Base-by-base conservation (phyloP, 2,329 filamentous ascomycete species). In the Alternaria ethzedia region DNA sequence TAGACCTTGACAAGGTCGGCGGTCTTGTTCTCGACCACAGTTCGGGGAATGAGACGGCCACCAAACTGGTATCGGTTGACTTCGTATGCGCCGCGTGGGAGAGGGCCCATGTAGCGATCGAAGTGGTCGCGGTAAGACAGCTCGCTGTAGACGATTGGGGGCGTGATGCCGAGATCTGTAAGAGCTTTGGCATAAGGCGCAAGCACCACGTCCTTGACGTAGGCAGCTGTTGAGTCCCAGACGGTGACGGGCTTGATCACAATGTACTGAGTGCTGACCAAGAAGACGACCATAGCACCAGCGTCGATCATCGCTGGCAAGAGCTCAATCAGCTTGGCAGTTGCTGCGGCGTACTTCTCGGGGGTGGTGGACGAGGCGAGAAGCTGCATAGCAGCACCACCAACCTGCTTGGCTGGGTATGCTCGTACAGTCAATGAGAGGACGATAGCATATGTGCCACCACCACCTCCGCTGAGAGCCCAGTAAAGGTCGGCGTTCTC, bases 401-500 rank as follows among this genome's bases (percentile, higher is more conserved):
- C 68, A 8, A 75, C 65, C 4, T 50, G 54, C 20, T 56, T 59
- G 30, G 74, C 65, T 10, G 63, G 49, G 57, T 75, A 69, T n/a
- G 70, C 73, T 57, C 71, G 72, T 6, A 76, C 67, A 3, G 76
- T 79, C 30, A 77, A 44, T 1, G 75, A 74, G 15, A 75, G 52
- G 10, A 76, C 74, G 15, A 79, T 68, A 11, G 68, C 78, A 55
- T 72, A 80, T 0, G 73, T 76, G 15, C 75, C 72, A 15, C 74
- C 75, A 4, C 72, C 73, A 2, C 78, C 76, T 26, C 76, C 78
- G 15, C 63, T 68, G 3, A 81, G 64, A 9, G 78, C 79, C 78
- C 78, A 81, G 67, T 78, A 80, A 2, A 79, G 71, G 44, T 80
- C 78, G 3, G 67, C 25, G 59, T 79, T 76, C 23, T 74, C 36